Base-by-base conservation (phyloP, 768 basidiomycete genomes). In the Psilocybe subaeruginosa region DNA sequence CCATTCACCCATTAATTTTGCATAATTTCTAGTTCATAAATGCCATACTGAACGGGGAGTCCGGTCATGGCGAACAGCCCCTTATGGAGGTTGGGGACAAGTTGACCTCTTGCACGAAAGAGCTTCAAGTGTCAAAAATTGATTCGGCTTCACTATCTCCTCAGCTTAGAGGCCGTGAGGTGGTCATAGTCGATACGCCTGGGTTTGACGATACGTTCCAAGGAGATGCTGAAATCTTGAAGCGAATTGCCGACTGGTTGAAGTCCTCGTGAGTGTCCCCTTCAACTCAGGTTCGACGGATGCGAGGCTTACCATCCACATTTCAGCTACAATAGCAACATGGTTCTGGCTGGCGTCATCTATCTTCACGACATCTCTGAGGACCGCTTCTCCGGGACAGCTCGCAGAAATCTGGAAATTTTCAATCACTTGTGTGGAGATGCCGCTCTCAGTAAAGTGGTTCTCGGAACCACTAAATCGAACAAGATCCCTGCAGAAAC, bases 141-240 rank as follows among this genome's bases (percentile, higher is more conserved):
- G 11, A 19, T 16, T 11, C 31, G 8, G n/a, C n/a, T 3, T 35
- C 33, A 0, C 2, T 35, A 35, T 35, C 37, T 16, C 37, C 60
- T 4, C 35, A 33, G n/a, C 33, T 41, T 30, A 27, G 14, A 8
- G 46, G 49, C 9, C 27, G 49, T n/a, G 14, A 27, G 8, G 37
- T 58, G 14, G 27, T 58, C 4, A 14, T 63, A 6, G 53, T 63
- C 8, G 62, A 63, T 30, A 63, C 62, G 1, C 62, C 62, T 23
- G 62, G 62, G 12, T 59, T 63, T 27, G 58, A 63, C 35, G 49
- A 59, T 31, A 59, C 58, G 14, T 39, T 51, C 9, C 16, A 8
- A 14, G 29, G 19, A 23, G 58, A 59, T 33, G 35, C 50, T 31
- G 2, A 35, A 19, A 59, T 52, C 23, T 7, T 59, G 27, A 30